Evolutionary conservation across 306 rosid genomes (phyloP), one percentile per base, ranked within the genome.

Genomic region (Purshia tridentata): DNA sequence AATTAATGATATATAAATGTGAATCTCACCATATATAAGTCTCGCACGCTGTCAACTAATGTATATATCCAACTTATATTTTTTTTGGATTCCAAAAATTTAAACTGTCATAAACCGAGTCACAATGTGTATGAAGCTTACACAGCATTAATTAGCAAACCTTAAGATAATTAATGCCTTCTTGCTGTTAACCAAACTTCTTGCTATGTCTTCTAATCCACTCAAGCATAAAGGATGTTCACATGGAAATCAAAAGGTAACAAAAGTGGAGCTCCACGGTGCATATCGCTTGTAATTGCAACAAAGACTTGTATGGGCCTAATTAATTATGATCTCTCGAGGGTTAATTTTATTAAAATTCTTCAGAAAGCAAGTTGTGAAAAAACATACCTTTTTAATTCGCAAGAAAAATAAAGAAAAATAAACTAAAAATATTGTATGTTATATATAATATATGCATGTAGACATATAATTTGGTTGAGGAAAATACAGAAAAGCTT

Each of bases 401-500:
- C 2, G 6, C 16, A 9, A 2, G 4, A 42, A 5, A 20, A 44
- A 8, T 20, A 45, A 70, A 22, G 51, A 41, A 22, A 3, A 47
- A 73, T 0, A 67, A 77, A 76, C 77, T 39, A n/a, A 15, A 29
- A 48, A 7, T 65, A 65, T 8, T 29, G 35, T 29, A 29, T 29
- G 35, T 3, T 29, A 29, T 29, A 29, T 23, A 23, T 23, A 23
- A 23, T 23, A 23, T 29, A 29, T 29, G n/a, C n/a, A n/a, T n/a
- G n/a, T n/a, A n/a, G n/a, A n/a, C n/a, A 29, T 29, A 29, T 29
- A 29, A 29, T 29, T 29, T 29, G 35, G 35, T 29, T 29, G 35
- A 56, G 62, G 11, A 56, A 23, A 57, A 5, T 35, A 4, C 16
- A 8, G 19, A 58, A 79, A 79, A 81, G n/a, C 77, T 77, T 70